phyloP scores from a whole-genome alignment of 345 rosid species.

The Raphanus raphanistrum region DNA sequence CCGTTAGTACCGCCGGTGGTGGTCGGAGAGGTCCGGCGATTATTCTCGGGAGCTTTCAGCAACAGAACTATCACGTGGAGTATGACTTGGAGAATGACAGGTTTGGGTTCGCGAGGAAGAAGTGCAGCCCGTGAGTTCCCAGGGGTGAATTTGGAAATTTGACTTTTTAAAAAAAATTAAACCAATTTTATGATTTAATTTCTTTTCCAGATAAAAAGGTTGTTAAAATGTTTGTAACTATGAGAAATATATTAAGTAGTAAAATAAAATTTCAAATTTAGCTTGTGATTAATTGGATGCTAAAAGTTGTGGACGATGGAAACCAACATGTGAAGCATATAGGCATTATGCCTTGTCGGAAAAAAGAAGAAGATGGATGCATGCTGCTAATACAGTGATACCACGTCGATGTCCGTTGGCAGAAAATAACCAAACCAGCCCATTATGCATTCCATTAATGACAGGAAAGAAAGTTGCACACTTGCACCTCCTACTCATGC shows the following conservation, averaged over 20 bases:
- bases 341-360: conserved; percentile 1
- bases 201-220: conserved; percentile 5
- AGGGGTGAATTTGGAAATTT: conserved; percentile 19
- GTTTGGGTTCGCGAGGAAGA: conserved; percentile 64
- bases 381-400: background rate
- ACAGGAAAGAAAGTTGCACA: background rate
- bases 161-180: background rate
- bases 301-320: conserved; percentile 3
- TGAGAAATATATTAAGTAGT: background rate
- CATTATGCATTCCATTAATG: background rate
- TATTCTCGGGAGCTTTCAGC: conserved; percentile 80
- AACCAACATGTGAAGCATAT: background rate
- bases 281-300: background rate
- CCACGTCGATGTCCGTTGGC: conserved; percentile 26
- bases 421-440: conserved; percentile 6
- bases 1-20: conserved; percentile 29
- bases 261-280: background rate
- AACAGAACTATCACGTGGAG: conserved; percentile 72
- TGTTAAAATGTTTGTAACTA: conserved; percentile 7
- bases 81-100: conserved; percentile 68
- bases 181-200: conserved; percentile 26
- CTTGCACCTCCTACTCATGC: conserved; percentile 23
- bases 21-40: conserved; percentile 65
- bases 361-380: conserved; percentile 3
- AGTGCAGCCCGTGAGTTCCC: conserved; percentile 42